Evolutionary conservation across 2,329 filamentous ascomycete genomes (phyloP).

Genomic region (Metarhizium album): DNA sequence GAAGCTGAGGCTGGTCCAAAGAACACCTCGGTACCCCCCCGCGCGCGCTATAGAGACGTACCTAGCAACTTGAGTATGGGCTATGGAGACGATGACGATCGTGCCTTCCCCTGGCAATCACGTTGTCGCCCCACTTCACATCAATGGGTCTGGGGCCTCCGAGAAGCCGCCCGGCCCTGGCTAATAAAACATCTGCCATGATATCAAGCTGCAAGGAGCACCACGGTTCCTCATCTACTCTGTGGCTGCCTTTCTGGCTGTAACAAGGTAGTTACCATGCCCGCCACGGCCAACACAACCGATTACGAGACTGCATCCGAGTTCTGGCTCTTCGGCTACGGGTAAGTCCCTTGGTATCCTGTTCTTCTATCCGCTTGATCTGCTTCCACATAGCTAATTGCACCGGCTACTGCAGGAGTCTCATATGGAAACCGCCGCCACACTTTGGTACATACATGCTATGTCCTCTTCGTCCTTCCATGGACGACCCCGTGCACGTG

Average conservation of each 20-base stretch:
- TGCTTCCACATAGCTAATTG: background rate
- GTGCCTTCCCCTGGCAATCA: too few species aligned
- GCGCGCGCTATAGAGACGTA: too few species aligned
- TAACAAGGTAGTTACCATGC: background rate
- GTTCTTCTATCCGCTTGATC: slow-evolving; percentile 1
- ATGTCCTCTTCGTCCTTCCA: background rate
- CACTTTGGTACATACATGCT: slow-evolving; percentile 63
- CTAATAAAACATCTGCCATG: background rate
- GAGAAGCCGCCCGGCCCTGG: background rate
- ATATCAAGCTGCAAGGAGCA: background rate
- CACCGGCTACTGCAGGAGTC: slow-evolving; percentile 43
- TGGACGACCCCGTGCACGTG: background rate
- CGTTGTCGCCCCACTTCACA: too few species aligned
- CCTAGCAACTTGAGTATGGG: too few species aligned
- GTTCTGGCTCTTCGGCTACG: slow-evolving; percentile 96
- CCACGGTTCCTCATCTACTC: background rate
- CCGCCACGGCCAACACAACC: slow-evolving; percentile 10
- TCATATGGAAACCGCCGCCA: slow-evolving; percentile 97
- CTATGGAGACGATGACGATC: too few species aligned
- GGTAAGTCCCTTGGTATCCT: slow-evolving; percentile 49
- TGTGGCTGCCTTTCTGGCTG: background rate
- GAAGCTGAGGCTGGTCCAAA: too few species aligned
- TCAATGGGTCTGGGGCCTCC: background rate
- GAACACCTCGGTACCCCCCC: too few species aligned
- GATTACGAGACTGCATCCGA: slow-evolving; percentile 34